Evolutionary conservation across 164 flowering plant genomes (phyloP), one percentile per base, ranked within the genome.

Genomic region (Euptelea pleiosperma): DNA sequence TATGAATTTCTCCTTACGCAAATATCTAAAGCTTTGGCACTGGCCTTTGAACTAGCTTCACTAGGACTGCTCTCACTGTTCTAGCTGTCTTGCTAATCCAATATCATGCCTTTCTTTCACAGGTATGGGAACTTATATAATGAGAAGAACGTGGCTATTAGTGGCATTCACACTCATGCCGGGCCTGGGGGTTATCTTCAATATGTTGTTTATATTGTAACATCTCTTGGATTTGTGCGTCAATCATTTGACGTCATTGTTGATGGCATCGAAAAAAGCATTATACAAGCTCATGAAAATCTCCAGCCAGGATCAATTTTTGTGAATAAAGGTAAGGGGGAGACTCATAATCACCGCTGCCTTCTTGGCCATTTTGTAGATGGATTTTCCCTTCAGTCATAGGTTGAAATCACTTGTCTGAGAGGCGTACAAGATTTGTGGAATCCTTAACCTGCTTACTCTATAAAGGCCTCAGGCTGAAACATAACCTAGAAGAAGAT

Each of bases 151-250:
- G 96, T 94, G 50, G 99, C 91, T 55, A 88, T 94, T 52, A 94
- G 99, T 72, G 99, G 97, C 25, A 94, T 82, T 69, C 99, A 94
- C 64, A 89, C 99, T 7, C 99, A 94, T 73, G 91, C 96, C 31
- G 99, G 97, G 14, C 99, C 99, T 24, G 99, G 97, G 35, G 99
- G 97, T 45, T 94, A 94, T 73, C 96, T 94, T 43, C 97, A 94
- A 66, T 89, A 94, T 77, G 75, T 94, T 60, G 83, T 84, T 28
- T 94, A 94, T 70, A 80, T 94, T 58, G 79, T 91, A 28, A 94
- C 99, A 58, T 94, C 97, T 62, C 81, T 94, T 35, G 99, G 99
- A 57, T 94, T 94, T 74, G 96, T 94, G 16, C 95, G 87, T 21
- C 97, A 94, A 53, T 94, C 99, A 55, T 94, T 94, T 79, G 93